These are phyloP conservation scores for Globisporangium paroecandrum DNA, from an alignment of 352 stramenopile genomes.

Conservation along the genomic window DNA sequence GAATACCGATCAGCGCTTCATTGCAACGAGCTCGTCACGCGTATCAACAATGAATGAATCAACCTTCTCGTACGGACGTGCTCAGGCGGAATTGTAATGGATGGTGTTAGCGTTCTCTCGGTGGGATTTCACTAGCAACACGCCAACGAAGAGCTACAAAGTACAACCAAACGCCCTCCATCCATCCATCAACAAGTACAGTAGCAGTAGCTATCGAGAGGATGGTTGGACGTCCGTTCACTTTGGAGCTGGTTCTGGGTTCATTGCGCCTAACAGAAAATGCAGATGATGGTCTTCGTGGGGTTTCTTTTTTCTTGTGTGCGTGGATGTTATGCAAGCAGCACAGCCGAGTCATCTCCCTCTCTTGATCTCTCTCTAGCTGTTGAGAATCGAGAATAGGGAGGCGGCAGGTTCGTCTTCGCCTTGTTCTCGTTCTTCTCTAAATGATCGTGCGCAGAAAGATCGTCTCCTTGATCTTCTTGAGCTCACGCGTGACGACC, in stretches of 20 bases:
- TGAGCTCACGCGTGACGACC: slow-evolving; percentile 73
- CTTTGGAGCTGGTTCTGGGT: not conserved
- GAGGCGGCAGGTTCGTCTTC: not conserved
- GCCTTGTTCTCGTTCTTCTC: not conserved
- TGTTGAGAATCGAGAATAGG: not conserved
- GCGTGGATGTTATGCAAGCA: not conserved
- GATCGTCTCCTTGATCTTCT: slow-evolving; percentile 86
- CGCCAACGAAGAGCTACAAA: not conserved
- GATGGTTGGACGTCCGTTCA: not conserved
- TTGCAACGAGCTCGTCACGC: no score
- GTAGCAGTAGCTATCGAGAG: not conserved
- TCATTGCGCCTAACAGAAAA: not conserved
- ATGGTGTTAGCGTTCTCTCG: not conserved
- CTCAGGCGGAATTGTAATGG: not conserved
- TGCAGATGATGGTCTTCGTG: not conserved
- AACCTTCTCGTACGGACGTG: no score
- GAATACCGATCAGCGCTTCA: no score
- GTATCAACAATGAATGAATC: no score
- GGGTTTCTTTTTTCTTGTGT: not conserved
- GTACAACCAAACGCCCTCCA: not conserved
- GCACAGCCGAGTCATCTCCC: not conserved
- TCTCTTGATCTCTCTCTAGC: not conserved
- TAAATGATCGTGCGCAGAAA: slow-evolving; percentile 79
- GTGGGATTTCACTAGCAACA: not conserved
- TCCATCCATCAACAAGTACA: not conserved